Percentiles rank a stretch among this genome's conserved stretches.
Evolutionary conservation across 2,329 filamentous ascomycete genomes (phyloP).

Genomic region (Davidsoniella virescens): DNA sequence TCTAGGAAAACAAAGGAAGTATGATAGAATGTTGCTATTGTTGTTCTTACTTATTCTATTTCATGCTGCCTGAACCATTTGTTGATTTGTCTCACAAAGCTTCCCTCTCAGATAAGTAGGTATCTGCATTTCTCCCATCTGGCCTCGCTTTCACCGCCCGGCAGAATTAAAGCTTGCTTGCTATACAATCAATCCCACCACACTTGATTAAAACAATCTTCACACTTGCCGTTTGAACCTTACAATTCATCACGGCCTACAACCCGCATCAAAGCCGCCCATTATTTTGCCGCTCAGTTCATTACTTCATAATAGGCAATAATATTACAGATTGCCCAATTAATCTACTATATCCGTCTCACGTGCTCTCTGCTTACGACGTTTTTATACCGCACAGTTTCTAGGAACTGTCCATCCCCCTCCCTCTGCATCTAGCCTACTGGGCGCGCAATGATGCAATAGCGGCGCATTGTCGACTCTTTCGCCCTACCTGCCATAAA

Average conservation of each 20-base stretch:
- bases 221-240: no score
- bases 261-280: no score
- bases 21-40: no score
- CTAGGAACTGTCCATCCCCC: neutral
- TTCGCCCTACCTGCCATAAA: slow-evolving; percentile 2
- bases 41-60: no score
- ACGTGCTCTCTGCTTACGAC: neutral
- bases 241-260: no score
- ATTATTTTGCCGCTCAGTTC: no score
- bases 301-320: no score
- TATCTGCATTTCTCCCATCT: neutral
- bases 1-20: no score
- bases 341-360: no score
- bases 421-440: neutral
- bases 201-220: neutral
- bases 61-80: no score
- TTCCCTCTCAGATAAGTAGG: no score
- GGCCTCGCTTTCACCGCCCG: slow-evolving; percentile 10
- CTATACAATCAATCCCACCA: neutral
- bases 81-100: neutral
- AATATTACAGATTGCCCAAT: no score
- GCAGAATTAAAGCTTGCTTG: slow-evolving; percentile 12
- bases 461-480: slow-evolving; percentile 2
- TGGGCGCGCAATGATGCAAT: slow-evolving; percentile 9
- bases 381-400: neutral